Base-by-base conservation (phyloP, 371 early-diverging fungal genomes). In the Conidiobolus coronatus region DNA sequence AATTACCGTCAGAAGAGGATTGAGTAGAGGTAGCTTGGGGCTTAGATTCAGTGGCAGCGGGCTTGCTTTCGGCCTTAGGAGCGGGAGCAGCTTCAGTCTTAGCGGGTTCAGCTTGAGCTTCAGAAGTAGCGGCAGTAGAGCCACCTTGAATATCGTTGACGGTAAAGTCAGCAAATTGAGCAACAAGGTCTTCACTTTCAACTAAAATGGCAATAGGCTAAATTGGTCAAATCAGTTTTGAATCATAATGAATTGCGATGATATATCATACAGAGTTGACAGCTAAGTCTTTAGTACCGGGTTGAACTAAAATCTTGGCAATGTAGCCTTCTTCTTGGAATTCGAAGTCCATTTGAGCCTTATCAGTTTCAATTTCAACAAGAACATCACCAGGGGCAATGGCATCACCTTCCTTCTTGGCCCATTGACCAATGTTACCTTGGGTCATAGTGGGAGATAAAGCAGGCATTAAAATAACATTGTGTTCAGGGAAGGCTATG, bases 321-420 rank as follows among this genome's bases (percentile, higher is more conserved):
- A 97, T 55, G 57, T 66, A 93, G 37, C 98, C 98, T 56, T 93
- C 92, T 54, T 97, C 98, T 66, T 95, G 94, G 68, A 84, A 91
- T 67, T 97, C 98, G 64, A 94, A 90, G 62, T 97, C 98, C 93
- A 97, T 95, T 66, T 89, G 90, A 41, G 98, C 98, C 77, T 97
- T 97, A 68, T 97, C 95, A 22, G 98, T 97, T 67, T 97, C 98
- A 50, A 97, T 87, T 66, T 93, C 95, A 39, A 89, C 89, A 42
- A 97, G 66, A 36, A 92, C 87, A 61, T 95, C 95, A 48, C 98
- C 98, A n/a, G 93, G 83, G 29, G 65, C 62, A 50, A 97, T 63
- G 52, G 64, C 70, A 66, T 97, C 98, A 33, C 98, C 50, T 34
- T 35, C 75, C 62, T 80, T 73, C 73, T 94, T 94, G 59, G 82